Percentiles rank a stretch among this genome's conserved stretches.
These are phyloP conservation scores for Mycena galopus DNA, from an alignment of 768 basidiomycete species.

Conservation along the genomic window DNA sequence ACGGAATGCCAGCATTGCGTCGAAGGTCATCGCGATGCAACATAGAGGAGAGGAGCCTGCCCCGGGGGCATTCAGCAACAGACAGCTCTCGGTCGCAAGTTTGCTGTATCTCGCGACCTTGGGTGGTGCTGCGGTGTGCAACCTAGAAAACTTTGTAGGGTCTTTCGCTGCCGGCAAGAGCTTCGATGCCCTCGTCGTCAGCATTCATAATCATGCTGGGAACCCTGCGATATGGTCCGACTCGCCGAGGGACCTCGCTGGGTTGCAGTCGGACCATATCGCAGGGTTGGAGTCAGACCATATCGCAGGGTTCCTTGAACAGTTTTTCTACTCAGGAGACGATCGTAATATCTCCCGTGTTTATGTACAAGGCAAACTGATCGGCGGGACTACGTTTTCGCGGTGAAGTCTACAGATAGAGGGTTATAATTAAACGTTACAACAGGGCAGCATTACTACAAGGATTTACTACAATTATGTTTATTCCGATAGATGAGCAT, in stretches of 20 bases:
- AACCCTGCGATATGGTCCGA: conserved; percentile 72
- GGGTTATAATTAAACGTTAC: conserved; percentile 11
- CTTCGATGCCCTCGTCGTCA: conserved; percentile 90
- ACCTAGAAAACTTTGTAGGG: conserved; percentile 75
- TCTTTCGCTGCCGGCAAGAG: conserved; percentile 85
- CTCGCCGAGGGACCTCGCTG: conserved; percentile 57
- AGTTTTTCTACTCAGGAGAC: conserved; percentile 90
- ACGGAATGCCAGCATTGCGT: conserved; percentile 82
- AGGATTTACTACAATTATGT: conserved; percentile 5
- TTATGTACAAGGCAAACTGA: conserved; percentile 83
- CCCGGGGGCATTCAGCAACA: conserved; percentile 57
- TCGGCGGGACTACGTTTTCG: conserved; percentile 73
- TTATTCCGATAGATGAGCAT: background rate
- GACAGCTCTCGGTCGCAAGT: conserved; percentile 79
- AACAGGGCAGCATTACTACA: conserved; percentile 16
- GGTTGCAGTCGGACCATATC: too few species aligned
- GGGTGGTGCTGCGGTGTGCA: conserved; percentile 90
- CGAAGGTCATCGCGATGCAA: conserved; percentile 79
- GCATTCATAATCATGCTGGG: conserved; percentile 62
- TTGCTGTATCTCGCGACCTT: conserved; percentile 92
- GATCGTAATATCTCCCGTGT: conserved; percentile 86
- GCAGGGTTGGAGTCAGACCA: too few species aligned
- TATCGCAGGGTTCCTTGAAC: conserved; percentile 79
- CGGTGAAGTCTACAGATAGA: conserved; percentile 11
- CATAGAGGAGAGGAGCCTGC: conserved; percentile 27